Percentiles rank a stretch among this genome's conserved stretches.
Conservation (phyloP, 2,329 filamentous ascomycete species). For the Davidsoniella neocaledoniae region DNA sequence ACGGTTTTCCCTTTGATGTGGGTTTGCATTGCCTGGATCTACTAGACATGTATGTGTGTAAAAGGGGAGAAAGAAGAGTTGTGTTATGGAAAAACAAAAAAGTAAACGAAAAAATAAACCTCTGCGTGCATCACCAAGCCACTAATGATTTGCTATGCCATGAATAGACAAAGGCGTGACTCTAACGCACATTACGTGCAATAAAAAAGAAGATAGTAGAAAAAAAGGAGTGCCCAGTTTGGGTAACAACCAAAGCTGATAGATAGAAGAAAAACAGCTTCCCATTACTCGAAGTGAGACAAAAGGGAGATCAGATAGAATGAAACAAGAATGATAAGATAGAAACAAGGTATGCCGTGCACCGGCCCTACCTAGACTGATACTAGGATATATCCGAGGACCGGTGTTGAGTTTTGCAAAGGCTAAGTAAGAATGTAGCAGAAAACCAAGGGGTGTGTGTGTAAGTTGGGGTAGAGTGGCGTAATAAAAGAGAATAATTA, state of each 20-base stretch:
- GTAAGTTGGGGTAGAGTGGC: background rate
- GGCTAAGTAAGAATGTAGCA: background rate
- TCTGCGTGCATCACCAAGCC: background rate
- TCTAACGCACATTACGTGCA: background rate
- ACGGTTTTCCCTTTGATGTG: no score
- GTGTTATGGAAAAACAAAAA: background rate
- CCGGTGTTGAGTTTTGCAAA: background rate
- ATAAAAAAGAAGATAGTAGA: conserved; percentile 5
- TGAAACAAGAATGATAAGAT: background rate
- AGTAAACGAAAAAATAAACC: background rate
- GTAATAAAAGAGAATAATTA: conserved; percentile 8
- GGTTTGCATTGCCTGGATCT: no score
- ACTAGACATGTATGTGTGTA: background rate
- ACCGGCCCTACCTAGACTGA: conserved; percentile 9
- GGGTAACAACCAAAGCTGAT: conserved; percentile 5
- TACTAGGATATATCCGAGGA: conserved; percentile 5
- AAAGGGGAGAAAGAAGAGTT: background rate
- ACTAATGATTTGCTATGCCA: no score
- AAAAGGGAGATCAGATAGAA: conserved; percentile 3
- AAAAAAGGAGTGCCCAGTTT: conserved; percentile 1
- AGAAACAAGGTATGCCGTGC: background rate
- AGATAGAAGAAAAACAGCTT: background rate
- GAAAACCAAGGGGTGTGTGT: background rate
- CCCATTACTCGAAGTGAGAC: conserved; percentile 10
- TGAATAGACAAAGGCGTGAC: no score